Evolutionary conservation across 257 asterid species (phyloP).

Genomic region (Salvia miltiorrhiza): DNA sequence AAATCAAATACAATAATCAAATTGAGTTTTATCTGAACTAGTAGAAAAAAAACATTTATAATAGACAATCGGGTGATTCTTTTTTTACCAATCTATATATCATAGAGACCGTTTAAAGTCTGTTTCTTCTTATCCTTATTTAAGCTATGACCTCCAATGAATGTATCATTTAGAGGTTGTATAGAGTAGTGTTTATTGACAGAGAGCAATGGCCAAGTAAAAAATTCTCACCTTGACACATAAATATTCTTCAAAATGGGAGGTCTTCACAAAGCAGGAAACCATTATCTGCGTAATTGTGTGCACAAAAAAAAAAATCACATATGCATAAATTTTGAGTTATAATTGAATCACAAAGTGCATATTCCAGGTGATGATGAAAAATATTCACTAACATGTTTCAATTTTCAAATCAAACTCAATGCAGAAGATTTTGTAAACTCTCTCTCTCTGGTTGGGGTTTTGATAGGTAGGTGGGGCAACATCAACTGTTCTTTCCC

Average conservation of each 20-base stretch:
- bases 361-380: slow-evolving; percentile 6
- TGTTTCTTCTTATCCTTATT: background rate
- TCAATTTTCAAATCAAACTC: slow-evolving; percentile 2
- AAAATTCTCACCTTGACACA: slow-evolving; percentile 85
- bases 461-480: background rate
- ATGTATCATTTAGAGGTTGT: slow-evolving; percentile 2
- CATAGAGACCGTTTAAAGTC: background rate
- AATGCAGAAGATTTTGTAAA: background rate
- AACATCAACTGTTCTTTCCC: background rate
- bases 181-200: background rate
- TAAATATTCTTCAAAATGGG: slow-evolving; percentile 89
- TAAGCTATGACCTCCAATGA: background rate
- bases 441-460: background rate
- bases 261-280: slow-evolving; percentile 98
- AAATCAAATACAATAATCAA: background rate
- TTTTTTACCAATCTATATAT: background rate
- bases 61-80: background rate
- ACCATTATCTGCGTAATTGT: slow-evolving; percentile 62
- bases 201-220: slow-evolving; percentile 1
- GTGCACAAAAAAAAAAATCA: slow-evolving; percentile 7
- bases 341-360: background rate
- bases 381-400: slow-evolving; percentile 13
- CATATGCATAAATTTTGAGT: background rate
- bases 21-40: background rate
- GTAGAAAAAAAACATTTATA: background rate